Percentiles rank a stretch among this genome's conserved stretches.
phyloP scores from a whole-genome alignment of 2,329 filamentous ascomycete genomes.

The Sphaerulina populicola region DNA sequence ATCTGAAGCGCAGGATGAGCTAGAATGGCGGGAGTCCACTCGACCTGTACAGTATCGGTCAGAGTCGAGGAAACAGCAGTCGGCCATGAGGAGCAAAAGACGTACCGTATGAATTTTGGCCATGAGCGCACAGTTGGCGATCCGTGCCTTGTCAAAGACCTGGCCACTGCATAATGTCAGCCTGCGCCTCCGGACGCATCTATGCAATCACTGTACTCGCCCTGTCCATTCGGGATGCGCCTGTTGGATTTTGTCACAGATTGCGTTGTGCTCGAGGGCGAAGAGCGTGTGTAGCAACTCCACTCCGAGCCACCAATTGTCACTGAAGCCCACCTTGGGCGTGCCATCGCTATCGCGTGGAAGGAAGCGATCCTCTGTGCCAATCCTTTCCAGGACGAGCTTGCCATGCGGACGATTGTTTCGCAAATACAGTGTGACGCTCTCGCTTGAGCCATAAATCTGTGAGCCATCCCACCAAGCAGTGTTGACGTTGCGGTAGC shows the following conservation, averaged over 20 bases:
- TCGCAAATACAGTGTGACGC: slow-evolving; percentile 33
- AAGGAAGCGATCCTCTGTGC: slow-evolving; percentile 32
- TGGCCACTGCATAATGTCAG: slow-evolving; percentile 26
- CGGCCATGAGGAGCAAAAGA: slow-evolving; percentile 33
- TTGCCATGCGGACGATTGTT: slow-evolving; percentile 35
- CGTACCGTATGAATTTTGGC: slow-evolving; percentile 46
- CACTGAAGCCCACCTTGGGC: slow-evolving; percentile 37
- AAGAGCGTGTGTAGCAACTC: slow-evolving; percentile 43
- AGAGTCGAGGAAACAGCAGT: slow-evolving; percentile 33
- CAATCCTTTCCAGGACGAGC: slow-evolving; percentile 32
- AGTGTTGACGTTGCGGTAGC: slow-evolving; percentile 39
- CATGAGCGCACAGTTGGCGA: slow-evolving; percentile 43
- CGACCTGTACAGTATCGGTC: too few relatives aligned
- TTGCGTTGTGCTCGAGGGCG: slow-evolving; percentile 42
- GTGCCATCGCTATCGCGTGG: slow-evolving; percentile 36
- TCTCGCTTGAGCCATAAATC: slow-evolving; percentile 41
- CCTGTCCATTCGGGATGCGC: slow-evolving; percentile 34
- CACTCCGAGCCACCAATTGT: slow-evolving; percentile 44
- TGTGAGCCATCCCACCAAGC: slow-evolving; percentile 44
- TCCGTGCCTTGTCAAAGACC: slow-evolving; percentile 40
- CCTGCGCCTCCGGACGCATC: neutral
- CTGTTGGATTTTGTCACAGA: slow-evolving; percentile 36
- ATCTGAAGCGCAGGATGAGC: slow-evolving; percentile 39
- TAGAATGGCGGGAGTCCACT: slow-evolving; percentile 18
- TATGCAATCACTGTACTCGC: neutral